These are phyloP conservation scores for Heliocybe sulcata DNA, from an alignment of 1,284 basidiomycete genomes.

Conservation along the genomic window DNA sequence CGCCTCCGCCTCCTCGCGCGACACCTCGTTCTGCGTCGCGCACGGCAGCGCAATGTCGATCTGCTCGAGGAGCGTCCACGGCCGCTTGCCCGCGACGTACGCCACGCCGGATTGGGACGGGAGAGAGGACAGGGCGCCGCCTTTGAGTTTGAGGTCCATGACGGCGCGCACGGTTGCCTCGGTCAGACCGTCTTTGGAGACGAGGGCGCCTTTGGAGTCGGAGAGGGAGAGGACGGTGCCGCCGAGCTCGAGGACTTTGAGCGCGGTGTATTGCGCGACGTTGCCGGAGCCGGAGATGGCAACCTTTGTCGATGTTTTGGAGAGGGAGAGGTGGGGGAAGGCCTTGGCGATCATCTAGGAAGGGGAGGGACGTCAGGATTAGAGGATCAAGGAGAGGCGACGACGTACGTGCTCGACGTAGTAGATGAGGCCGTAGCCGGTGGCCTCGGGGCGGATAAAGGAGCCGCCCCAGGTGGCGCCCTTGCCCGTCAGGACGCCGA, in stretches of 20 bases:
- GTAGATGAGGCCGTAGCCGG: constrained; percentile 76
- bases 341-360: constrained; percentile 45
- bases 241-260: constrained; percentile 78
- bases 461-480: constrained; percentile 70
- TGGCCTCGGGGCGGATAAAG: constrained; percentile 68
- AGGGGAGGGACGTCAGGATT: background rate
- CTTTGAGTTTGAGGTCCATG: constrained; percentile 58
- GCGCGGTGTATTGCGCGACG: constrained; percentile 73
- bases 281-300: constrained; percentile 73
- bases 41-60: constrained; percentile 73
- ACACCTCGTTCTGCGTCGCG: constrained; percentile 80
- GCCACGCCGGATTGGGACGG: constrained; percentile 38
- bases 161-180: constrained; percentile 51
- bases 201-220: constrained; percentile 70
- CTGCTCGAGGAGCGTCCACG: constrained; percentile 66
- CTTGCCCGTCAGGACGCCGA: constrained; percentile 76
- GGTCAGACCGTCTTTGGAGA: constrained; percentile 56
- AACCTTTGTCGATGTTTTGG: constrained; percentile 41
- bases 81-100: constrained; percentile 45
- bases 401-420: constrained; percentile 62
- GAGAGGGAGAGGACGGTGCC: constrained; percentile 72
- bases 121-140: constrained; percentile 51
- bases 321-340: constrained; percentile 37
- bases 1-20: constrained; percentile 62
- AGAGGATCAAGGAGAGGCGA: constrained; percentile 1